Evolutionary conservation across 140 eudicot genomes (phyloP), one percentile per base, ranked within the genome.

Genomic region (Oenanthe javanica): DNA sequence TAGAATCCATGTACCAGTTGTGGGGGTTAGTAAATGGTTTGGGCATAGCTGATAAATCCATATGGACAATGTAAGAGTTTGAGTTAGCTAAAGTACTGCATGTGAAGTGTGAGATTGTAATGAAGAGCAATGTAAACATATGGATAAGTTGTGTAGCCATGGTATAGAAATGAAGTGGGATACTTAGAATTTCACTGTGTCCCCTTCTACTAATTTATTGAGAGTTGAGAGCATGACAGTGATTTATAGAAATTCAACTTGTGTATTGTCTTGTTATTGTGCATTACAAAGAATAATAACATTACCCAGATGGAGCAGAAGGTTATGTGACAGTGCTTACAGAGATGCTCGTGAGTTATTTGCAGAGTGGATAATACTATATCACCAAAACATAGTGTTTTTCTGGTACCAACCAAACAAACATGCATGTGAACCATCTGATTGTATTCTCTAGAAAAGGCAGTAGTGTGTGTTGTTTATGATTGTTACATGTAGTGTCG

Each of bases 11-110:
- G 76, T 40, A 71, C 76, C 76, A 71, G 76, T 23, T 31, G 27
- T 71, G 76, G 14, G 43, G 76, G 10, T 71, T 42, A 71, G 51
- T 13, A 42, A 31, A 71, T 6, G 49, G 48, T 71, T 71, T 71
- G 0, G 76, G 76, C 76, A 42, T 71, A 42, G 76, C 76, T 36
- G 76, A 71, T 71, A 71, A 15, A 8, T 71, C 76, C 76, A 71
- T 40, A 42, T 71, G 76, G 10, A 71, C 76, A 71, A 71, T 71
- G 25, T 71, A 71, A 71, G 76, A 71, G 76, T 18, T 16, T 71
- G 76, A 13, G 23, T 18, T 16, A 2, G 36, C 36, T 31, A 31
- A 42, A 36, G 50, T 14, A 16, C 23, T 71, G 49, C 12, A 40
- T 71, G 46, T 71, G 76, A 42, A 71, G 21, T 40, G 27, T 71